Evolutionary conservation across 2,329 filamentous ascomycete genomes (phyloP), one percentile per base, ranked within the genome.

Genomic region (Periconia digitata): DNA sequence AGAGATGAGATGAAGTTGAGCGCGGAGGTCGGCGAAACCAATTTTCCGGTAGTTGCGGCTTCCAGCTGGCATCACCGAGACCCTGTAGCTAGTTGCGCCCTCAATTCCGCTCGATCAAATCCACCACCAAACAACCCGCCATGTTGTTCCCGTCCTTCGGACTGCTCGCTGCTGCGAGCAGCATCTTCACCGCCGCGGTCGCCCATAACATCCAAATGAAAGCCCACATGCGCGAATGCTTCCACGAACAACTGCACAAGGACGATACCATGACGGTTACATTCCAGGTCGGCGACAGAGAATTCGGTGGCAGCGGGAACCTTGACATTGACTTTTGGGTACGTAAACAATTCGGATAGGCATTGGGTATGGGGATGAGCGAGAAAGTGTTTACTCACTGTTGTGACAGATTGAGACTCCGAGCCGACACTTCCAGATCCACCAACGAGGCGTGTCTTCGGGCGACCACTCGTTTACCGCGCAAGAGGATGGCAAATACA

Each of bases 221-320:
- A 55, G 87, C 92, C 62, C 91, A 99, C 76, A 89, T 90, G 68
- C 85, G 91, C 75, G 94, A 99, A 79, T 99, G 94, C 80, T 99
- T 97, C 82, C 89, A 96, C 79, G 94, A 99, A 78, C 75, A 80
- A 63, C 85, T 99, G 51, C 92, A 95, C 79, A 84, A 82, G 72
- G 94, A 96, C 74, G 94, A 99, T 79, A 89, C 87, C 75, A 99
- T 99, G 94, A 96, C 91, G 8, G 92, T 99, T 51, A 95, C 92
- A 23, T 99, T 95, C 81, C 94, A 97, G 78, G 92, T 97, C 50
- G 94, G 94, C 69, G 94, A 99, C 72, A 81, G 92, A 60, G 94
- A 99, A 72, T 96, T 96, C 74, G 92, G 92, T 43, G 89, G 89
- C 44, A 92, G 91, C 49, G 92, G 92, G 27, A 97, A 96, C 69